phyloP scores from a whole-genome alignment of 768 basidiomycete species.

The Gymnopilus junonius region DNA sequence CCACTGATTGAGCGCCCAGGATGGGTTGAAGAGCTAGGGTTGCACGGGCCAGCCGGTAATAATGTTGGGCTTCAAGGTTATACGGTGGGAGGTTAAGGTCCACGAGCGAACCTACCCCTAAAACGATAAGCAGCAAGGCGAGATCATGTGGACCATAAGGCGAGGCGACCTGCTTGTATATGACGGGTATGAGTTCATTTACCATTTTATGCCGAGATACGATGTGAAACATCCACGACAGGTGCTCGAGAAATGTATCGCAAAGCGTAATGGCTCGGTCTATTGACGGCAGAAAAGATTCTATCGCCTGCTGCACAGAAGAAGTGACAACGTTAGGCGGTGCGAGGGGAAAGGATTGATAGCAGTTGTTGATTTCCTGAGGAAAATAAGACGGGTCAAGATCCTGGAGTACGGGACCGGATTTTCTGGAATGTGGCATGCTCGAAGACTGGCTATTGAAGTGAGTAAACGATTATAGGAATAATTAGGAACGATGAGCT shows the following conservation, averaged over 20 bases:
- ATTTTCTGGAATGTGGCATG: background rate
- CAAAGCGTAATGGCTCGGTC: conserved; percentile 46
- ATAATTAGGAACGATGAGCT: background rate
- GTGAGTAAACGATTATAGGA: conserved; percentile 1
- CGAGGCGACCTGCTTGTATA: conserved; percentile 43
- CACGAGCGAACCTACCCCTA: conserved; percentile 52
- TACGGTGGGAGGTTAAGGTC: conserved; percentile 50
- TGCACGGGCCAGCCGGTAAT: conserved; percentile 51
- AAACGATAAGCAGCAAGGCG: conserved; percentile 48
- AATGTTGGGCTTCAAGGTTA: conserved; percentile 56
- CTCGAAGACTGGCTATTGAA: conserved; percentile 7
- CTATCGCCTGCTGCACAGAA: conserved; percentile 44
- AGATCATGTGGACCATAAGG: conserved; percentile 55
- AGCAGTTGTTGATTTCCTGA: conserved; percentile 45
- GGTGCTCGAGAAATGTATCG: conserved; percentile 51
- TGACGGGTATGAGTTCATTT: conserved; percentile 47
- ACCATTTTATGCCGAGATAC: conserved; percentile 50
- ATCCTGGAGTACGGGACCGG: conserved; percentile 33
- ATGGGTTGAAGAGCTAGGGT: conserved; percentile 50
- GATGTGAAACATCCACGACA: conserved; percentile 56
- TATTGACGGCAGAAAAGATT: conserved; percentile 48
- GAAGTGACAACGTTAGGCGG: conserved; percentile 38
- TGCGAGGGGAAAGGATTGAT: conserved; percentile 48
- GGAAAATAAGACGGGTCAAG: conserved; percentile 50
- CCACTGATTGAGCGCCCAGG: conserved; percentile 45